These are phyloP conservation scores for Gonapodya sp. DNA, from an alignment of 192 early-diverging fungal species.

Conservation along the genomic window DNA sequence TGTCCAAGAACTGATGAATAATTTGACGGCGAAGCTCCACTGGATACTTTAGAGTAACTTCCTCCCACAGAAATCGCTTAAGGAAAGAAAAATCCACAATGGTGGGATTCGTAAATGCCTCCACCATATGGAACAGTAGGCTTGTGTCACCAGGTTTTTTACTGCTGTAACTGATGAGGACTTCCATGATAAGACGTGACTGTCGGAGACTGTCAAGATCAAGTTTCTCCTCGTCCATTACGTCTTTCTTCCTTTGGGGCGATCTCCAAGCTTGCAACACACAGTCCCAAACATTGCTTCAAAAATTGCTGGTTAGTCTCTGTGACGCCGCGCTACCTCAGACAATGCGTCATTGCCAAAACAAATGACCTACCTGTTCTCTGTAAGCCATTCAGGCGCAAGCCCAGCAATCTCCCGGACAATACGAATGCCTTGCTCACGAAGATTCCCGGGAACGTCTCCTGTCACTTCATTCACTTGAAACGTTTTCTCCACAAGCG, in stretches of 20 bases:
- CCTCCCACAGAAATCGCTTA: constrained; percentile 60
- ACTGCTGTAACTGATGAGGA: constrained; percentile 59
- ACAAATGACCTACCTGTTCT: constrained; percentile 20
- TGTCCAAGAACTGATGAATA: constrained; percentile 64
- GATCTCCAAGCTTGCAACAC: constrained; percentile 12
- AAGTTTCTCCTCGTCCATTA: constrained; percentile 7
- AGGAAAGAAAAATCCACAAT: constrained; percentile 31
- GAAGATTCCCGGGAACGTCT: constrained; percentile 25
- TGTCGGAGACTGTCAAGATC: constrained; percentile 13
- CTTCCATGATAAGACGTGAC: constrained; percentile 54
- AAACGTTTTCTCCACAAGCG: constrained; percentile 33
- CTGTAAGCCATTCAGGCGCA: constrained; percentile 40
- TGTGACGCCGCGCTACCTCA: no score
- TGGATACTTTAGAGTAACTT: constrained; percentile 46
- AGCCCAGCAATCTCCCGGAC: constrained; percentile 41
- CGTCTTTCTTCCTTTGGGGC: not conserved
- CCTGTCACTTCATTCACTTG: constrained; percentile 14
- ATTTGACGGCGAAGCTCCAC: constrained; percentile 54
- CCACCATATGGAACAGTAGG: constrained; percentile 64
- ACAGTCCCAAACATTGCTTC: not conserved
- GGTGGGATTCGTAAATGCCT: constrained; percentile 19
- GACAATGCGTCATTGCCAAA: not conserved
- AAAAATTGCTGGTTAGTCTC: no score
- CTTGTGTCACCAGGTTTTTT: constrained; percentile 53
- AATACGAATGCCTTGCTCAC: constrained; percentile 50